phyloP scores from a whole-genome alignment of 2,329 filamentous ascomycete species.

The Phialophora verrucosa region DNA sequence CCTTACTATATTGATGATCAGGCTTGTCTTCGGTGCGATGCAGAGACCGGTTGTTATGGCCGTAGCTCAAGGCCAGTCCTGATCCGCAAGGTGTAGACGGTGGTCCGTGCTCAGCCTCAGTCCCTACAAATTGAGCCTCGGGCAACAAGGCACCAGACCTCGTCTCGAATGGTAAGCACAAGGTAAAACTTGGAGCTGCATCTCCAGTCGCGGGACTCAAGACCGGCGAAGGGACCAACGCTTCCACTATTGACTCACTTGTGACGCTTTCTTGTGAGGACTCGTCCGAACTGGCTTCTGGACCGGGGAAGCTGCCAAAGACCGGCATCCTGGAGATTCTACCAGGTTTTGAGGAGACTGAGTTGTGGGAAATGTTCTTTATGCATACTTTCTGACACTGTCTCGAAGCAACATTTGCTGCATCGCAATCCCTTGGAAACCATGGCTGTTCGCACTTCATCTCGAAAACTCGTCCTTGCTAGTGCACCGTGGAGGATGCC shows the following conservation, averaged over 20 bases:
- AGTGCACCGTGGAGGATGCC: background rate
- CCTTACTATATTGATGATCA: background rate
- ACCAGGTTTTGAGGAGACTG: background rate
- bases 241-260: background rate
- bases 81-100: background rate
- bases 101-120: slow-evolving; percentile 1
- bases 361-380: background rate
- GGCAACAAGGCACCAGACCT: background rate
- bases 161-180: background rate
- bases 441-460: slow-evolving; percentile 15
- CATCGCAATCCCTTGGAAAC: slow-evolving; percentile 1
- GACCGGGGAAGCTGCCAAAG: background rate
- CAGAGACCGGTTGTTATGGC: background rate
- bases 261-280: background rate
- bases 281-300: background rate
- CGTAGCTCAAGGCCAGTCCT: background rate
- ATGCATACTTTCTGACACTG: background rate
- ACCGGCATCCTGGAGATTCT: slow-evolving; percentile 1
- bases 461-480: background rate
- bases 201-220: background rate
- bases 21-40: background rate
- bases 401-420: background rate
- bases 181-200: background rate
- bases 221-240: background rate
- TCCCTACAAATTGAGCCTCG: background rate